A percentile compares a stretch with the other conserved stretches of the same genome.
Evolutionary conservation across 495 filamentous ascomycete species (phyloP).

Genomic region (Hypoxylon crocopeplum): DNA sequence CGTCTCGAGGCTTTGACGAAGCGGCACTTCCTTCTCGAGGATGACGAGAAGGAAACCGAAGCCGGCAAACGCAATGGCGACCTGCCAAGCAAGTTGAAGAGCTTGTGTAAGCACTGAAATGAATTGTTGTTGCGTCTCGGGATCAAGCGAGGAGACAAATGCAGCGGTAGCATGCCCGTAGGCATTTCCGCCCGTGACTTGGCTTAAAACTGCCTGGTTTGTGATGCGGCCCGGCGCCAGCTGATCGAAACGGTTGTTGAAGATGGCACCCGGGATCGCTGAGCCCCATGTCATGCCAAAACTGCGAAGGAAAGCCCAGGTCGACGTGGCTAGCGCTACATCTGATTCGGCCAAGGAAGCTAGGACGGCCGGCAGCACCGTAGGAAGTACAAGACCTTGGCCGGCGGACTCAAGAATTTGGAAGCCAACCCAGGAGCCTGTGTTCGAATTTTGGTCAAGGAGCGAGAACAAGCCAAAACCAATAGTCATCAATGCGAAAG

Average conservation of each 20-base stretch:
- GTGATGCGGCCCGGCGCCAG: too few relatives aligned
- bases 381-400: constrained; percentile 24
- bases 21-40: too few relatives aligned
- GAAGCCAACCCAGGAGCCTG: constrained; percentile 30
- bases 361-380: constrained; percentile 37
- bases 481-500: constrained; percentile 50
- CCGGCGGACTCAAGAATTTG: constrained; percentile 24
- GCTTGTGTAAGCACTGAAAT: too few relatives aligned
- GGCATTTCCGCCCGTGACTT: too few relatives aligned
- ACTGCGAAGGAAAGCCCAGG: constrained; percentile 46
- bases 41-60: too few relatives aligned
- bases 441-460: constrained; percentile 33
- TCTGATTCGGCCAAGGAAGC: constrained; percentile 40
- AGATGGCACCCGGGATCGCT: constrained; percentile 47
- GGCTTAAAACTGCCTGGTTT: too few relatives aligned
- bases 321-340: constrained; percentile 38
- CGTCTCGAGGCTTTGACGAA: too few relatives aligned
- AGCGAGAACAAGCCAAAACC: constrained; percentile 50
- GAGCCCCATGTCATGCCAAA: constrained; percentile 54
- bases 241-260: constrained; percentile 37
- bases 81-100: too few relatives aligned
- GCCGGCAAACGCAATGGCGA: too few relatives aligned
- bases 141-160: too few relatives aligned
- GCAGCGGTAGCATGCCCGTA: too few relatives aligned
- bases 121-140: too few relatives aligned